These are phyloP conservation scores for Kodamaea leandrae DNA, from an alignment of 805 yeast species.

Conservation along the genomic window DNA sequence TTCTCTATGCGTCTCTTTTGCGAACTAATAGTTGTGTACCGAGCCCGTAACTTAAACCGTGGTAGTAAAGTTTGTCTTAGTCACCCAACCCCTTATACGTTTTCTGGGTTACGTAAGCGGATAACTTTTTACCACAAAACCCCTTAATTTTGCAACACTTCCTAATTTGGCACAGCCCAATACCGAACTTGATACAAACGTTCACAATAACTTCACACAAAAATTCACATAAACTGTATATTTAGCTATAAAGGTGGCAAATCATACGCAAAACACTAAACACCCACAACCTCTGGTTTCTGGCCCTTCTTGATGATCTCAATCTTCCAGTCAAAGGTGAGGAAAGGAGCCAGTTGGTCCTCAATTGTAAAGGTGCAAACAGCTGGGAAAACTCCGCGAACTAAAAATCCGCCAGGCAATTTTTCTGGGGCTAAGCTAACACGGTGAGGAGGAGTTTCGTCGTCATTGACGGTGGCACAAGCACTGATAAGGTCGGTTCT, in stretches of 20 bases:
- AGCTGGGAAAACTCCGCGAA: constrained; percentile 29
- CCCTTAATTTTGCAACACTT: background rate
- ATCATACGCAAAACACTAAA: no score
- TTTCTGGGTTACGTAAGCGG: background rate
- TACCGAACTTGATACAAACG: no score
- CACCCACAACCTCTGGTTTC: constrained; percentile 14
- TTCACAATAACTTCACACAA: no score
- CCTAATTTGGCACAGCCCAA: no score
- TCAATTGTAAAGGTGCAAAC: constrained; percentile 20
- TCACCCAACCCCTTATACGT: constrained; percentile 6
- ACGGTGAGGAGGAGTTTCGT: constrained; percentile 15
- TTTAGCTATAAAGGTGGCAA: no score
- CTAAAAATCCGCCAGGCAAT: constrained; percentile 29
- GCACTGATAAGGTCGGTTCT: constrained; percentile 20
- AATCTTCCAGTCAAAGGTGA: constrained; percentile 16
- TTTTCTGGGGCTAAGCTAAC: constrained; percentile 26
- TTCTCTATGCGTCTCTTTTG: constrained; percentile 83
- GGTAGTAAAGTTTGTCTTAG: constrained; percentile 1
- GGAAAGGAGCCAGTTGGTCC: constrained; percentile 15
- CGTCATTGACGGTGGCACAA: constrained; percentile 16
- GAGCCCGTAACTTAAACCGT: background rate
- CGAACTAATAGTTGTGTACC: constrained; percentile 40
- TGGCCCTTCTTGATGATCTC: constrained; percentile 21
- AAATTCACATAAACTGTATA: no score
- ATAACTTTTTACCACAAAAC: no score